phyloP scores from a whole-genome alignment of 1,284 basidiomycete species.

The Puccinia hordei region DNA sequence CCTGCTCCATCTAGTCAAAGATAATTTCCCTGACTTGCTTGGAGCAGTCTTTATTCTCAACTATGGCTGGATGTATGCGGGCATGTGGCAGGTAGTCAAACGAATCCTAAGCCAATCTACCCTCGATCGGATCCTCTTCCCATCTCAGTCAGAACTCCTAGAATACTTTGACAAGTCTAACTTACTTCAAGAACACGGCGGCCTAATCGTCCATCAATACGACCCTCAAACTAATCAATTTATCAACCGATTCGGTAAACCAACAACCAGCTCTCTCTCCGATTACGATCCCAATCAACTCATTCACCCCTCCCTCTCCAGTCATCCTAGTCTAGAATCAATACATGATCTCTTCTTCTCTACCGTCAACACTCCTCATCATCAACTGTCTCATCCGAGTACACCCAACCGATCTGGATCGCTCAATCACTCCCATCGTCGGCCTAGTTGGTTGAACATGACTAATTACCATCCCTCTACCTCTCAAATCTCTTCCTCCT shows the following conservation, averaged over 20 bases:
- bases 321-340: slow-evolving; percentile 35
- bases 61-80: slow-evolving; percentile 77
- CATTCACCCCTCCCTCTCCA: background rate
- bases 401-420: slow-evolving; percentile 7
- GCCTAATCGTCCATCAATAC: slow-evolving; percentile 54
- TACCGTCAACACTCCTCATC: slow-evolving; percentile 28
- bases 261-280: background rate
- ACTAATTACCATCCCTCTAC: slow-evolving; percentile 20
- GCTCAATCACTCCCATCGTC: slow-evolving; percentile 8
- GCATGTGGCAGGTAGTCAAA: slow-evolving; percentile 75
- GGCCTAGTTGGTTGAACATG: slow-evolving; percentile 39
- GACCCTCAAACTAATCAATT: slow-evolving; percentile 46
- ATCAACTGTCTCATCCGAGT: slow-evolving; percentile 17
- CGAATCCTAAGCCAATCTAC: slow-evolving; percentile 71
- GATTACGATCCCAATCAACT: background rate
- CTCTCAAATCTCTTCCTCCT: slow-evolving; percentile 11
- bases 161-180: slow-evolving; percentile 66
- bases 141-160: slow-evolving; percentile 66
- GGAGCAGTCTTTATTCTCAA: slow-evolving; percentile 78
- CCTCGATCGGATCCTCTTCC: slow-evolving; percentile 73
- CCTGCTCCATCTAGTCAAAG: slow-evolving; percentile 62
- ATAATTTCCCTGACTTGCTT: slow-evolving; percentile 73
- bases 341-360: slow-evolving; percentile 45
- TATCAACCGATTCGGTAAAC: slow-evolving; percentile 22
- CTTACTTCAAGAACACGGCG: slow-evolving; percentile 61